phyloP scores from a whole-genome alignment of 768 basidiomycete genomes.

The Rhizopogon vinicolor region DNA sequence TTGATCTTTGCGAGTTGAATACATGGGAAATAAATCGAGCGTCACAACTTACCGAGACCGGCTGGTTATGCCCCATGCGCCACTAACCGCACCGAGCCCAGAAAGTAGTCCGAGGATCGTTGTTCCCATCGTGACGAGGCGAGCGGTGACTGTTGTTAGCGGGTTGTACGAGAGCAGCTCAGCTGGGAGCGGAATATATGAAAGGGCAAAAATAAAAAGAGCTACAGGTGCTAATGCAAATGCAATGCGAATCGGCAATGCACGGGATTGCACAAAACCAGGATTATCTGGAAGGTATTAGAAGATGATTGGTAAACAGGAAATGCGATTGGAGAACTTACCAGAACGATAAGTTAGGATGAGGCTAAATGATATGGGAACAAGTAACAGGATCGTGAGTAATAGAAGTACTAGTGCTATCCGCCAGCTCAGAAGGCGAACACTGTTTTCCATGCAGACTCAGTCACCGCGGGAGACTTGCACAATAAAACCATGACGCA shows the following conservation, averaged over 20 bases:
- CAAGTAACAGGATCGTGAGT: conserved; percentile 54
- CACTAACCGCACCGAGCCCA: conserved; percentile 72
- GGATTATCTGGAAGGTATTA: neutral
- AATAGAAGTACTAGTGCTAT: conserved; percentile 62
- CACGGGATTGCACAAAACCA: conserved; percentile 16
- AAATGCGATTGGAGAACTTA: conserved; percentile 5
- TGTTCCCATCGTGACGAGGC: conserved; percentile 73
- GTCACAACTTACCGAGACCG: neutral
- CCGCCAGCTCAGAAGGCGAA: conserved; percentile 64
- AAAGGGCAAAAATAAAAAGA: conserved; percentile 55
- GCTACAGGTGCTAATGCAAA: conserved; percentile 47
- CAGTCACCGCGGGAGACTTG: conserved; percentile 1
- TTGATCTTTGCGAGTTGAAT: conserved; percentile 12
- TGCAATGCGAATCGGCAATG: conserved; percentile 28
- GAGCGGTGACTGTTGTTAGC: conserved; percentile 47
- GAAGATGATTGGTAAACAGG: neutral
- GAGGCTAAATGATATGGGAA: conserved; percentile 61
- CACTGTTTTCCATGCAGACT: conserved; percentile 29
- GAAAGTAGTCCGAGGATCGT: conserved; percentile 76
- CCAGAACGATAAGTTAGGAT: conserved; percentile 43
- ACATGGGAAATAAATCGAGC: neutral
- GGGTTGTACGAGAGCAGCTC: conserved; percentile 37
- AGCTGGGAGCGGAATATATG: conserved; percentile 62
- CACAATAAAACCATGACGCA: conserved; percentile 29
- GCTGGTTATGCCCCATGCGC: conserved; percentile 42